Evolutionary conservation across 345 rosid species (phyloP).

Genomic region (Eucalyptus paniculata): DNA sequence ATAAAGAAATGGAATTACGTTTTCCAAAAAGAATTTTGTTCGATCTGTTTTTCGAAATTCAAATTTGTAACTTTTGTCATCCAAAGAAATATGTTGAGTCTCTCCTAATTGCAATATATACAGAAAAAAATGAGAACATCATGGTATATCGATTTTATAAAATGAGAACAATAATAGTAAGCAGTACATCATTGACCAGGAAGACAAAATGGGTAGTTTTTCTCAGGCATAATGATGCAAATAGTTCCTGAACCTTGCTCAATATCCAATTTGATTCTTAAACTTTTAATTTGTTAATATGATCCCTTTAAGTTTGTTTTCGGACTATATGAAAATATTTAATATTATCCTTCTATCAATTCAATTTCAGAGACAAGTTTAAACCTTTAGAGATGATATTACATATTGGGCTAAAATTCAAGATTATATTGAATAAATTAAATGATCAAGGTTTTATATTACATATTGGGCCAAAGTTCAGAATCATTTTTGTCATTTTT

Average conservation of each 20-base stretch:
- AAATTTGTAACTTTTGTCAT: not conserved
- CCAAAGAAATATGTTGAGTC: not conserved
- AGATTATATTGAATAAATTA: rapidly evolving
- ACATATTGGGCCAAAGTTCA: rapidly evolving
- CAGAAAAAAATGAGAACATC: not conserved
- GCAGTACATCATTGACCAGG: not conserved
- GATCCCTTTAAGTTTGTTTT: rapidly evolving
- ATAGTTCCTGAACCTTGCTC: rapidly evolving
- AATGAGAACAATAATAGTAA: not conserved
- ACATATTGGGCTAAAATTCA: no score
- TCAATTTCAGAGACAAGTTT: rapidly evolving
- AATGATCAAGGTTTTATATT: no score
- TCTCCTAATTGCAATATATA: not conserved
- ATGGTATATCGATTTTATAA: not conserved
- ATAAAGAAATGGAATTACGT: not conserved
- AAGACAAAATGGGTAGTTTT: not conserved
- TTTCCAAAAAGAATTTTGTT: not conserved
- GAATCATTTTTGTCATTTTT: rapidly evolving
- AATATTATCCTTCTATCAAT: no score
- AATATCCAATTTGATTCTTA: no score
- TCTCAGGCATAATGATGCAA: rapidly evolving
- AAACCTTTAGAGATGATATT: no score
- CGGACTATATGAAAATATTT: no score
- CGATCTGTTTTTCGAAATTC: not conserved
- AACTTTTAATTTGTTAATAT: rapidly evolving